Evolutionary conservation across 2,329 filamentous ascomycete genomes (phyloP).

Genomic region (Ceratocystis colombiana): DNA sequence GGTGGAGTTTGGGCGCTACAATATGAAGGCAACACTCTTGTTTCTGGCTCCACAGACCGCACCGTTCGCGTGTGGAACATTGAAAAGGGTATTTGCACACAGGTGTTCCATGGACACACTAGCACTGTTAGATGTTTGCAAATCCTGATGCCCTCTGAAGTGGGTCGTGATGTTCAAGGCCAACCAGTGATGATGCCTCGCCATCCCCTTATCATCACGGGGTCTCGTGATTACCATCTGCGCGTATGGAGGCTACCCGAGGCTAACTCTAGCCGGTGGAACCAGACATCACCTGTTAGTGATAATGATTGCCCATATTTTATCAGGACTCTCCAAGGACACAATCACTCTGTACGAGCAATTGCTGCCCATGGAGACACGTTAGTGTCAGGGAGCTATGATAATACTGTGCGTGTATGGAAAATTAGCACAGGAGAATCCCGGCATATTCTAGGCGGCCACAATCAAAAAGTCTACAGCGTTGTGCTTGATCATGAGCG

Average conservation of each 20-base stretch:
- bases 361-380: conserved; percentile 93
- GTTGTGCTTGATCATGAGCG: conserved; percentile 87
- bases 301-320: conserved; percentile 84
- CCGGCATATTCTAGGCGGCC: conserved; percentile 72
- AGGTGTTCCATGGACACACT: conserved; percentile 94
- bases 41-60: conserved; percentile 90
- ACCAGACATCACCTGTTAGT: conserved; percentile 61
- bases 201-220: conserved; percentile 92
- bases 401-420: conserved; percentile 92
- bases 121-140: conserved; percentile 94
- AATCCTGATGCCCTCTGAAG: conserved; percentile 77
- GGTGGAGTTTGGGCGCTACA: conserved; percentile 96
- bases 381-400: conserved; percentile 94
- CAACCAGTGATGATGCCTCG: conserved; percentile 79
- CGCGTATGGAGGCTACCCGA: conserved; percentile 90
- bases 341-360: conserved; percentile 86
- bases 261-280: conserved; percentile 64
- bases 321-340: conserved; percentile 73
- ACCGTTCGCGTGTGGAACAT: conserved; percentile 99
- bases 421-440: conserved; percentile 91
- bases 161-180: conserved; percentile 61
- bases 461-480: conserved; percentile 90
- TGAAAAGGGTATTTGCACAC: conserved; percentile 79
- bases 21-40: conserved; percentile 87
- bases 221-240: conserved; percentile 86